Evolutionary conservation across 345 rosid species (phyloP).

Genomic region (Acer yangbiense): DNA sequence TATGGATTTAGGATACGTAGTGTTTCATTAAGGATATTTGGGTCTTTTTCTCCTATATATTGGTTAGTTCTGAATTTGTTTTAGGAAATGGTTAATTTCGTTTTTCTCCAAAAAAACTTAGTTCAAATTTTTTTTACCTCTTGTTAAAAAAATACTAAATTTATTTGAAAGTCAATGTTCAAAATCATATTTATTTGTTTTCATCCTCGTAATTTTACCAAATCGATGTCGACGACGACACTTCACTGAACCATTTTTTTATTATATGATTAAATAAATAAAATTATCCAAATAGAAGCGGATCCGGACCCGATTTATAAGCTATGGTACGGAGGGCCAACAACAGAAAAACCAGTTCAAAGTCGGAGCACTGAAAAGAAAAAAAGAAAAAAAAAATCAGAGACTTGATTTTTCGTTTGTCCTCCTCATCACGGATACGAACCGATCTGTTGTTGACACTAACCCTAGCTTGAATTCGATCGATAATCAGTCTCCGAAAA

Average conservation of each 20-base stretch:
- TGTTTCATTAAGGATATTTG: too few species aligned
- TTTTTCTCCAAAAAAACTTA: too few species aligned
- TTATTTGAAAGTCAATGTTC: too few species aligned
- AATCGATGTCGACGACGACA: background rate
- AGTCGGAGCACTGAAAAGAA: background rate
- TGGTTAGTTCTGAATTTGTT: too few species aligned
- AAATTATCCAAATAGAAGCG: background rate
- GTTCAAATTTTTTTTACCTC: too few species aligned
- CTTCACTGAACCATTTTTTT: background rate
- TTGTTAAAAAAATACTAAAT: too few species aligned
- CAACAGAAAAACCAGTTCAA: background rate
- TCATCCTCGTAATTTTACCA: background rate
- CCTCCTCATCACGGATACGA: too few species aligned
- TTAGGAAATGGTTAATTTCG: too few species aligned
- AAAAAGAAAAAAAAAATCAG: background rate
- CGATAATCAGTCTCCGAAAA: background rate
- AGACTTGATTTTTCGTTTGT: background rate
- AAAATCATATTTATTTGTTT: background rate
- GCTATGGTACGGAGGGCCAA: background rate
- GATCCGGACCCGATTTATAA: constrained; percentile 11
- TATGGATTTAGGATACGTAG: too few species aligned
- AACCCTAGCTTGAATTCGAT: background rate
- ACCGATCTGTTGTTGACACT: constrained; percentile 2
- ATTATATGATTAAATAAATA: background rate
- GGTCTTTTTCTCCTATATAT: too few species aligned